Evolutionary conservation across 2,329 filamentous ascomycete species (phyloP), one percentile per base, ranked within the genome.

Genomic region (Dothidotthia symphoricarpi): DNA sequence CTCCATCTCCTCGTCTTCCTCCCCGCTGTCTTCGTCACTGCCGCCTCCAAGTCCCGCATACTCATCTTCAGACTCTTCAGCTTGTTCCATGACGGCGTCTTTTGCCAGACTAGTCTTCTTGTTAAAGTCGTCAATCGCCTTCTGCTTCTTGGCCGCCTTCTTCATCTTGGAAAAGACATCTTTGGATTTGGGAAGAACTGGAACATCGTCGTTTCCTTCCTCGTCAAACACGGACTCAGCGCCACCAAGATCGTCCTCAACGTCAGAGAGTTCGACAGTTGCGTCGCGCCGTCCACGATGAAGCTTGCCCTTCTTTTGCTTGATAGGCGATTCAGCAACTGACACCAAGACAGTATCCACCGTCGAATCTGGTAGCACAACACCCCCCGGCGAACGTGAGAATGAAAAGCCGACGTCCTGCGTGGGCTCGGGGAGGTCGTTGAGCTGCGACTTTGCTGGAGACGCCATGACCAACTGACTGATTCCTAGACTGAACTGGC

Each of bases 31-130:
- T 51, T 97, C 91, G 43, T 91, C 90, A 66, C 90, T 91, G 9
- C 75, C 85, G 47, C 93, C 93, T 51, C 93, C 93, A 8, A 98
- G 75, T 4, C 93, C 93, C 26, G 90, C 91, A 64, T 97, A 98
- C 66, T 98, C 93, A 63, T 98, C 93, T 62, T 98, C 94, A 0
- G 93, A 98, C 69, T 98, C 93, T 56, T 95, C 88, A 44, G 93
- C 91, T 62, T 95, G 89, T 51, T 96, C 93, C 50, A 97, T 81
- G 25, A 98, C 76, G 77, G 95, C 55, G 16, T 85, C 83, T 57
- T 83, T 89, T 0, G 90, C 91, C 61, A 86, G 83, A 69, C 88
- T 94, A 64, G 85, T 90, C 67, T 88, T 90, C 67, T 85, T 87
- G 69, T 95, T 79, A 54, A 89, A 95, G 5, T 71, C 69, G 34